Evolutionary conservation across 139 green algal species (phyloP).

Genomic region (Haematococcus sp.): DNA sequence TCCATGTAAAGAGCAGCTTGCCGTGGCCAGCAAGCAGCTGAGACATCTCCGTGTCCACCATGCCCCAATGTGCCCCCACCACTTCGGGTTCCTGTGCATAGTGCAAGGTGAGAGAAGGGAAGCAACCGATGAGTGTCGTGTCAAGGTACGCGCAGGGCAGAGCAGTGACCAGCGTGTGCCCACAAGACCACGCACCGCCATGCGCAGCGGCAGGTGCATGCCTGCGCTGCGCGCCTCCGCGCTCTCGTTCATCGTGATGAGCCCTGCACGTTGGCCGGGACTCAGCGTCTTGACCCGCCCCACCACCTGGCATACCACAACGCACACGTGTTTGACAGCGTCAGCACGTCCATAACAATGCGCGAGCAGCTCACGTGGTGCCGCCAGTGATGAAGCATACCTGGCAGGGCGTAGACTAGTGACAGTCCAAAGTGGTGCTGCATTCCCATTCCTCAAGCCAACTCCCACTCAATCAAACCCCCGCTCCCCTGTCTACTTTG

Average conservation of each 20-base stretch:
- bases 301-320: constrained; percentile 11
- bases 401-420: too few relatives aligned
- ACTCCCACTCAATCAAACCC: too few relatives aligned
- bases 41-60: constrained; percentile 25
- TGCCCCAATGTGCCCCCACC: constrained; percentile 39
- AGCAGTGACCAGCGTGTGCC: too few relatives aligned
- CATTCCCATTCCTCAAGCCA: too few relatives aligned
- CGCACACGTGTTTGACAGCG: too few relatives aligned
- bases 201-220: constrained; percentile 44
- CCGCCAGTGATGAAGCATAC: too few relatives aligned
- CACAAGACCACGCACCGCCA: constrained; percentile 13
- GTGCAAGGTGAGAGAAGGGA: neutral
- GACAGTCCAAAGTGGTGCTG: too few relatives aligned
- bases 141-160: too few relatives aligned
- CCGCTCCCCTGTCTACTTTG: too few relatives aligned
- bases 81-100: constrained; percentile 18
- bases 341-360: too few relatives aligned
- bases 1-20: constrained; percentile 52
- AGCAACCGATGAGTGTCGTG: neutral
- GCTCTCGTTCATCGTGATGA: constrained; percentile 56
- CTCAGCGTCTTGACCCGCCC: constrained; percentile 5
- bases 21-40: constrained; percentile 16
- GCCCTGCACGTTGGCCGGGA: constrained; percentile 33
- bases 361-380: too few relatives aligned
- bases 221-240: constrained; percentile 14